Conservation (phyloP, 139 green algal species). For the Chlamydomonas sp. region DNA sequence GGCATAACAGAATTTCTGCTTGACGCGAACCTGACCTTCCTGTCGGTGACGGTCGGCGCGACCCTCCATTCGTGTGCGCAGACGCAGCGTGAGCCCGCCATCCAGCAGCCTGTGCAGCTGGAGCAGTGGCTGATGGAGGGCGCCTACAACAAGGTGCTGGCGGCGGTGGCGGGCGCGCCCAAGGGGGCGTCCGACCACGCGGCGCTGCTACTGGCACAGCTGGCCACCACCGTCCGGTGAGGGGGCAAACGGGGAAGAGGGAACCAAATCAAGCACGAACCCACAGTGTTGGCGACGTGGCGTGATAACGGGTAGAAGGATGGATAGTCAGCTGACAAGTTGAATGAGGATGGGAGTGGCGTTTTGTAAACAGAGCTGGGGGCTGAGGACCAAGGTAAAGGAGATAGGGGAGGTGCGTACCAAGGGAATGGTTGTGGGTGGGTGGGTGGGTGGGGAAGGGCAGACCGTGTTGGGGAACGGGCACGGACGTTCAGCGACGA, state of each 20-base stretch:
- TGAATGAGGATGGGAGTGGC: no score
- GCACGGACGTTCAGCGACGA: no score
- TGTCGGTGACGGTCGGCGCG: no score
- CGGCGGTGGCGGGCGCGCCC: constrained; percentile 41
- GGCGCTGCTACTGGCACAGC: constrained; percentile 82
- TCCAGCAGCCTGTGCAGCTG: constrained; percentile 82
- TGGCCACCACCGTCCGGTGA: constrained; percentile 84
- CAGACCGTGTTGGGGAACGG: no score
- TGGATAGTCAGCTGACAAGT: no score
- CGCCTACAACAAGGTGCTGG: constrained; percentile 88
- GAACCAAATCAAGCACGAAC: background rate
- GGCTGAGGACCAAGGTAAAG: no score
- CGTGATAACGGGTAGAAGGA: no score
- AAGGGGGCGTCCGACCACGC: constrained; percentile 9
- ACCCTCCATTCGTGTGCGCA: background rate
- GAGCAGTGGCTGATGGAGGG: constrained; percentile 98
- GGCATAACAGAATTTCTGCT: background rate
- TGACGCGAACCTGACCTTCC: no score
- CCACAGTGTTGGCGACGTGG: background rate
- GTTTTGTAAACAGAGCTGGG: no score
- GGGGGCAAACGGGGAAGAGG: background rate
- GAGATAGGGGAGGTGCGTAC: no score
- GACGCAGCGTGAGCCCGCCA: constrained; percentile 43
- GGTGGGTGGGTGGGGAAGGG: no score
- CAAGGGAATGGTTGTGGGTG: no score